Base-by-base conservation (phyloP, 1,139 yeast genomes). In the Lodderomyces elongisporus region DNA sequence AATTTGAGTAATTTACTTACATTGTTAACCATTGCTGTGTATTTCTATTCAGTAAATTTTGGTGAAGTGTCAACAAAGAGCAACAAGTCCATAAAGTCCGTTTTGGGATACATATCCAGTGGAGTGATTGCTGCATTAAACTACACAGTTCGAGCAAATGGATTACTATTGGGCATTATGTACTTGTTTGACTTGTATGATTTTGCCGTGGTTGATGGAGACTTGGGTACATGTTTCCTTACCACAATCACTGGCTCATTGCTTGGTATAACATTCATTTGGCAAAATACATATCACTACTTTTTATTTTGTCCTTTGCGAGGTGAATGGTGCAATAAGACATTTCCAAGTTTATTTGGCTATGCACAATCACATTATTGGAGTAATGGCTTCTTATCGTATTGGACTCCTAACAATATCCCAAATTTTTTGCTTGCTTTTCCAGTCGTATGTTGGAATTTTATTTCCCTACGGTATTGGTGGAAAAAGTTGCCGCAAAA, bases 301-400 rank as follows among this genome's bases (percentile, higher is more conserved):
- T 23, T 32, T 3, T 47, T 50, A 16, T 83, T 76, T 47, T 91
- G 98, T 52, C 81, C 85, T 0, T 69, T 62, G n/a, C 58, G 85
- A 43, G 79, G 81, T 2, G 82, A 70, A 41, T 91, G 97, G 97
- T 91, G 98, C 53, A 44, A 52, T 12, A 43, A 54, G 15, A 51
- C 42, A 9, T 30, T 81, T 0, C 87, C 88, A 3, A 71, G 84
- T 22, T 64, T 91, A 25, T 80, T 81, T 48, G 58, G 74, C n/a
- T 85, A 69, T 53, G 85, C 94, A 5, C 98, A 91, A 56, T 41
- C 60, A 2, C 69, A 78, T 43, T 89, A 91, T 55, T 91, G 98
- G 98, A 73, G 77, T 45, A 71, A 68, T 30, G 98, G 98, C 0
- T 77, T 89, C 36, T 57, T 91, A 33, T 65, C 60, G 30, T 91